A percentile compares a stretch with the other conserved stretches of the same genome.
phyloP scores from a whole-genome alignment of 2,329 filamentous ascomycete genomes.

The Aspergillus thermomutatus region DNA sequence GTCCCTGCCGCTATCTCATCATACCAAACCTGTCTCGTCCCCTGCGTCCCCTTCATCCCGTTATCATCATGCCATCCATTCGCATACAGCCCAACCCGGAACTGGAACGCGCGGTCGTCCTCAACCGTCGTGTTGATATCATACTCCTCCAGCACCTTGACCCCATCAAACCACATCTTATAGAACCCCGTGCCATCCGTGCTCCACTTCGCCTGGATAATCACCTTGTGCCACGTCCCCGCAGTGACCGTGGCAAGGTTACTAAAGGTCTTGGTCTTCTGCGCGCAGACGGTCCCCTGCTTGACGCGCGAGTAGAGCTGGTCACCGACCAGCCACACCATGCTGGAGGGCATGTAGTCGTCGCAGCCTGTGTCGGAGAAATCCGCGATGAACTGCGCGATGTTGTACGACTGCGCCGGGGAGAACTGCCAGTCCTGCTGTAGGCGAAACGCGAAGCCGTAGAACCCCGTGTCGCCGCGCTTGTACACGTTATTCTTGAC shows the following conservation, averaged over 20 bases:
- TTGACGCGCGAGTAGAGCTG: conserved; percentile 46
- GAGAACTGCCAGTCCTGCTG: conserved; percentile 46
- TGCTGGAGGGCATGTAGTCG: conserved; percentile 48
- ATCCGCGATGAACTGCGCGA: conserved; percentile 53
- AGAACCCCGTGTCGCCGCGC: conserved; percentile 46
- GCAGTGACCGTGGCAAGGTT: conserved; percentile 40
- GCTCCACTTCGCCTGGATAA: conserved; percentile 47
- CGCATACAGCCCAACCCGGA: conserved; percentile 48
- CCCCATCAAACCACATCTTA: conserved; percentile 49
- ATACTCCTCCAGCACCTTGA: conserved; percentile 41
- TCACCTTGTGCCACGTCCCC: conserved; percentile 48
- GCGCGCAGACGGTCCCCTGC: conserved; percentile 37
- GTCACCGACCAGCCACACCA: conserved; percentile 47
- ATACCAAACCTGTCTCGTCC: conserved; percentile 48
- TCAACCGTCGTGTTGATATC: conserved; percentile 46
- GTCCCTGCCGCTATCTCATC: conserved; percentile 49
- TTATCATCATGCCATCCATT: conserved; percentile 49
- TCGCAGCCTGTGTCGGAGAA: conserved; percentile 45
- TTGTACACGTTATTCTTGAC: conserved; percentile 45
- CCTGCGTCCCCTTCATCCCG: conserved; percentile 39
- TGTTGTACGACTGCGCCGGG: conserved; percentile 45
- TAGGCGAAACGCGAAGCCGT: conserved; percentile 53
- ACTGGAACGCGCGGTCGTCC: conserved; percentile 45
- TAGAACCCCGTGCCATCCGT: conserved; percentile 44
- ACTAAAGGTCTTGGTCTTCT: conserved; percentile 29